phyloP scores from a whole-genome alignment of 2,329 filamentous ascomycete species.

The Scorias spongiosa region DNA sequence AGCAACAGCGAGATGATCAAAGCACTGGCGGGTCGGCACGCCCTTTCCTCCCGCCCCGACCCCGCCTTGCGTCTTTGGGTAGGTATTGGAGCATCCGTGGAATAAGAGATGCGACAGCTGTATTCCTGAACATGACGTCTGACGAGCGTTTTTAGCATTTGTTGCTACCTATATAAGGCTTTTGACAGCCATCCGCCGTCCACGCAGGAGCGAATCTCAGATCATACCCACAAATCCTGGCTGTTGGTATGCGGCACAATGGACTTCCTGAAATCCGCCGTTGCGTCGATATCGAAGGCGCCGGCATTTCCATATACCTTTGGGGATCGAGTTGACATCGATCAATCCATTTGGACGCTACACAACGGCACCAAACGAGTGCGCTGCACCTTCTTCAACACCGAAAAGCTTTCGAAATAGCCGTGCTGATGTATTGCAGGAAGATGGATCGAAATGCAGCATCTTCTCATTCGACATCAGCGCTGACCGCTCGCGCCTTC shows the following conservation, averaged over 20 bases:
- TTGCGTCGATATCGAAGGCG: constrained; percentile 91
- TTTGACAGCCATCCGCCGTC: no score
- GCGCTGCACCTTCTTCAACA: constrained; percentile 14
- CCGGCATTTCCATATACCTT: constrained; percentile 86
- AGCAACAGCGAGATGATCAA: no score
- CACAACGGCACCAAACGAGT: constrained; percentile 88
- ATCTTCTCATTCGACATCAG: constrained; percentile 91
- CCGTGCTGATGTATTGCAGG: constrained; percentile 35
- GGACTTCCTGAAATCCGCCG: constrained; percentile 96
- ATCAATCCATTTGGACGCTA: constrained; percentile 91
- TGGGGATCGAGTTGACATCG: constrained; percentile 80
- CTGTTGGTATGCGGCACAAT: constrained; percentile 33
- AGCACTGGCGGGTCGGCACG: no score
- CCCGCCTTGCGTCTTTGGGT: no score
- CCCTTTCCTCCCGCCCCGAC: no score
- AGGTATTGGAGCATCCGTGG: no score
- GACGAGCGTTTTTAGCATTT: no score
- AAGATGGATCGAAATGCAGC: constrained; percentile 86
- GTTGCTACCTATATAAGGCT: no score
- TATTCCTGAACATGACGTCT: no score
- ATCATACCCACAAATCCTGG: no score
- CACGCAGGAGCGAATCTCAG: no score
- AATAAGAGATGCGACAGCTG: no score
- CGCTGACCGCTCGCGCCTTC: constrained; percentile 63
- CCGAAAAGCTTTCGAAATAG: not conserved